Evolutionary conservation across 2,329 filamentous ascomycete genomes (phyloP), one percentile per base, ranked within the genome.

Genomic region (Hypoxylon sp.): DNA sequence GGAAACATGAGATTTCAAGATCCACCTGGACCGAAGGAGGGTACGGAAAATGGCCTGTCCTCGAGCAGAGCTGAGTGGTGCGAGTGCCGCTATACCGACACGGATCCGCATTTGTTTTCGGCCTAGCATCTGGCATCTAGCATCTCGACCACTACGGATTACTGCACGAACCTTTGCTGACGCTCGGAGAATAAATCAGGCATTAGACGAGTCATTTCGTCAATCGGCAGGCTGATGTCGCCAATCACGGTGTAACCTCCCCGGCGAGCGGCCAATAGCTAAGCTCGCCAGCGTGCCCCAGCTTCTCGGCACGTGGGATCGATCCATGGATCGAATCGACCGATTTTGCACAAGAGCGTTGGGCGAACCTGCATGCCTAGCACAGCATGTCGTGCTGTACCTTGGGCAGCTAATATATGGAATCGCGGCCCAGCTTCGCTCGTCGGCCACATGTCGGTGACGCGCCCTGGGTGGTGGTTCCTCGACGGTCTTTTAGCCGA

Each of bases 401-500:
- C 27, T 10, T 10, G 5, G 27, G 27, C 13, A 11, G 9, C 26
- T 27, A 4, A n/a, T 61, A 47, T 55, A 58, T 60, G 57, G 52
- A 63, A 63, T 58, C 55, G 35, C 50, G 50, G 53, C 49, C 58
- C 53, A 59, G 41, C 42, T 43, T 47, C 33, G 49, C 35, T 52
- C 48, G 24, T 62, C 60, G 64, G 57, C 49, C 60, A 60, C 54
- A 63, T 55, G 55, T 60, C 58, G 60, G 56, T 38, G 50, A 10
- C 50, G 54, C 23, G 50, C 40, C 56, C 55, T 51, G 45, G 53
- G 50, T 26, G 35, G 46, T 33, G n/a, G n/a, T 17, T n/a, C n/a
- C n/a, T n/a, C n/a, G n/a, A n/a, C n/a, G n/a, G n/a, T n/a, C n/a
- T 52, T 69, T 69, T 67, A 69, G 64, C 67, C 67, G 67, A 60